Base-by-base conservation (phyloP, 176 grass and related monocot genomes). In the Phoenix roebelenii region DNA sequence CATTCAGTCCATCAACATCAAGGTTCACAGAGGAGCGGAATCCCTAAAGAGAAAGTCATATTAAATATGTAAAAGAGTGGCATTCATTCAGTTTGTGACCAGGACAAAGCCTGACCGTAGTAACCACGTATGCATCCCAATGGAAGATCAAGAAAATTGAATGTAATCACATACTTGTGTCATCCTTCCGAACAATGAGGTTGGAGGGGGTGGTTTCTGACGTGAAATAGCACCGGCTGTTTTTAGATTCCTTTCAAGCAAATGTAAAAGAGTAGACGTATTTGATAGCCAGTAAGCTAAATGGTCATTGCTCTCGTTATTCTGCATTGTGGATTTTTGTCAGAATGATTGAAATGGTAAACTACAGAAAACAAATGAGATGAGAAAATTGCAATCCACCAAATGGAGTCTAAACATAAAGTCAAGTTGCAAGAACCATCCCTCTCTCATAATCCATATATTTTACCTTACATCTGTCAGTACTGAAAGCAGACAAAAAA, bases 241-340 rank as follows among this genome's bases (percentile, higher is more conserved):
- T 83, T 68, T 91, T 59, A 97, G 76, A 66, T 79, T 97, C 87
- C 84, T 88, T 85, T 97, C 87, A 15, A 97, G 62, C 44, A 97
- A 80, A 61, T 80, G 77, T 60, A 97, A 72, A 69, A 97, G 91
- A 91, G 87, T 73, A 22, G 93, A 85, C 64, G 87, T 77, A 77
- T 82, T 97, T 51, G 93, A 81, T 59, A 97, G 72, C 93, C 93
- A 97, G 71, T 88, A 97, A 73, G 84, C 93, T 55, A 97, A 73
- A 91, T 92, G 75, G 20, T 88, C 84, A 81, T 74, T 85, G 77
- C 69, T 74, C 70, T 91, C 85, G 1, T 82, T 72, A 50, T 78
- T 73, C 93, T 97, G 73, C 74, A 77, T 7, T 30, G 28, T 39
- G 35, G 7, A 39, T 39, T 39, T 39, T 39, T 39, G 9, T 39